Percentiles rank a stretch among this genome's conserved stretches.
These are phyloP conservation scores for Prunus fruticosa DNA, from an alignment of 306 rosid species.

Conservation along the genomic window DNA sequence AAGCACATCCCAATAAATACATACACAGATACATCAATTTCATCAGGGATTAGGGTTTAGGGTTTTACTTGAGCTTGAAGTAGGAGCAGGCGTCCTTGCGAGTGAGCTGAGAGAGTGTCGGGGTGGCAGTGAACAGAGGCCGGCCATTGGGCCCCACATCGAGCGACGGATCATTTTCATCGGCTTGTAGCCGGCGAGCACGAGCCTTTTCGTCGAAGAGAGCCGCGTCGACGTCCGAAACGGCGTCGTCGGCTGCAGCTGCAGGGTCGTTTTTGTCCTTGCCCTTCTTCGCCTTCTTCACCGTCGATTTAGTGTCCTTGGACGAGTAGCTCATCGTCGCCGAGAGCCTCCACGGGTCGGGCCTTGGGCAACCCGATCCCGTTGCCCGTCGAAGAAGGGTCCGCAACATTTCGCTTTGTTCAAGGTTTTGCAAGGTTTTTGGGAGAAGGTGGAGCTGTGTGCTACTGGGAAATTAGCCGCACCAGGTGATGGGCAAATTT, in stretches of 20 bases:
- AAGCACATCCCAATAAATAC: background rate
- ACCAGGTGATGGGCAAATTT: background rate
- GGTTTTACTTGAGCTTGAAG: constrained; percentile 60
- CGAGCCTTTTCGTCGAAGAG: constrained; percentile 53
- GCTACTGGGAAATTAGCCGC: background rate
- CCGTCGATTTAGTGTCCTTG: constrained; percentile 34
- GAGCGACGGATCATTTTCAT: constrained; percentile 64
- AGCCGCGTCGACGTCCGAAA: constrained; percentile 35
- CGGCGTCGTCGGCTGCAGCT: constrained; percentile 15
- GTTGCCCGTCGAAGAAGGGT: constrained; percentile 43
- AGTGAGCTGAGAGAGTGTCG: constrained; percentile 58
- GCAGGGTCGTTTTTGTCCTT: constrained; percentile 33
- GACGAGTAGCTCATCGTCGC: constrained; percentile 37
- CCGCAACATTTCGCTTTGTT: constrained; percentile 49
- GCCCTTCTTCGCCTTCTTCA: constrained; percentile 34
- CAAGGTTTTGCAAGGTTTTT: constrained; percentile 38
- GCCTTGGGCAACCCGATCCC: constrained; percentile 18
- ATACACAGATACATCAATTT: background rate
- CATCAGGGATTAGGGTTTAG: background rate
- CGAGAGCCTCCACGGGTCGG: constrained; percentile 18
- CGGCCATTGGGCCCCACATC: constrained; percentile 70
- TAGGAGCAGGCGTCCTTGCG: constrained; percentile 52
- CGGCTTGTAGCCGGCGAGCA: constrained; percentile 57
- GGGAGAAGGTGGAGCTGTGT: background rate
- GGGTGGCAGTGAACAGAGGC: constrained; percentile 59